Evolutionary conservation across 75 land plant species (phyloP), one percentile per base, ranked within the genome.

Genomic region (Pinus tabuliformis): DNA sequence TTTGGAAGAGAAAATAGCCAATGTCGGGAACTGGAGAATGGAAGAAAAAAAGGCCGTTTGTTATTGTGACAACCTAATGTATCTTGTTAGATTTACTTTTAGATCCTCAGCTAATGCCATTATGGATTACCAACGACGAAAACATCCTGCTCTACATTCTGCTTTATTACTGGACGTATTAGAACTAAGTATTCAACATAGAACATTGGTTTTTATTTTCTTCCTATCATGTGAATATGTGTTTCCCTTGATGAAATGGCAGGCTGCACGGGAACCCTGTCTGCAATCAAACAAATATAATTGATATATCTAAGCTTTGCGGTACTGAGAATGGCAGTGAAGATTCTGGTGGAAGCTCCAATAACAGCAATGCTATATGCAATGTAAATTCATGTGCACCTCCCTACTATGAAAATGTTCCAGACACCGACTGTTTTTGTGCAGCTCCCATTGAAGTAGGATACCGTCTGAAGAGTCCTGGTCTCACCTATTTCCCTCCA

Each of bases 391-490:
- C 83, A 57, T 92, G 94, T 75, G 77, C 86, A 20, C 75, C 75
- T 30, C 28, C 18, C 21, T 21, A 72, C 42, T 83, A 76, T 73
- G 90, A 87, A 70, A 76, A 83, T 65, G 81, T 82, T 26, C 87
- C 86, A 45, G 33, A 18, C 45, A 68, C 78, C 65, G 68, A 77
- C 11, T 96, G 99, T 72, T 79, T 82, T 45, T 96, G 99, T 86
- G 92, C 87, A 5, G 76, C 82, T 54, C 98, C 91, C 49, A 36
- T 93, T 57, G 73, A 77, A 75, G 83, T 96, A 58, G 91, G 89
- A 57, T 86, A 87, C 70, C 85, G 98, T 20, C 79, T 96, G 49
- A 80, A 90, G 78, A 94, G 98, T 81, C 98, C 98, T 57, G 90
- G 97, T 65, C 78, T 95, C 62, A 73, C 85, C 18, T 66, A 83